A percentile compares a stretch with the other conserved stretches of the same genome.
Conservation (phyloP, 768 basidiomycete species). For the Lentinula lateritia region DNA sequence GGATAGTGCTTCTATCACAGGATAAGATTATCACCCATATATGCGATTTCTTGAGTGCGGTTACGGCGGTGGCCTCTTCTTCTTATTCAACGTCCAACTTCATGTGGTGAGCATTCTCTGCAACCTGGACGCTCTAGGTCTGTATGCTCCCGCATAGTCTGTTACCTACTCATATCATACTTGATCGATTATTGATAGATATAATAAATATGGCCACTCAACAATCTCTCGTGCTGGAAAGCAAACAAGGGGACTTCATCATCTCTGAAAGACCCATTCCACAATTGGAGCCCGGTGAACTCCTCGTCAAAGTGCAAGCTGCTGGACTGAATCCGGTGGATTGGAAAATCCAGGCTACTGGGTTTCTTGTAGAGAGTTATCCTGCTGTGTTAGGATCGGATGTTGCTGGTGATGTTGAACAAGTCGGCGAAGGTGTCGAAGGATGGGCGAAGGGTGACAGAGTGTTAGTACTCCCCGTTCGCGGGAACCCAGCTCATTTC, state of each 20-base stretch:
- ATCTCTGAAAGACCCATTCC: conserved; percentile 8
- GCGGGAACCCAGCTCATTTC: no score
- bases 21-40: no score
- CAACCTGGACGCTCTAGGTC: no score
- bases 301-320: conserved; percentile 24
- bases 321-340: conserved; percentile 26
- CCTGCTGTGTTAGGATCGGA: conserved; percentile 24
- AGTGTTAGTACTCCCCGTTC: conserved; percentile 14
- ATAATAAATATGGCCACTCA: neutral
- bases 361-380: conserved; percentile 16
- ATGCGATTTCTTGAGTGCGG: no score
- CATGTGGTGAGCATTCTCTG: no score
- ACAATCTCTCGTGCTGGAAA: neutral
- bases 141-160: no score
- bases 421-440: conserved; percentile 27
- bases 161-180: no score
- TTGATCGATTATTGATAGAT: no score
- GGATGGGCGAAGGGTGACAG: conserved; percentile 27
- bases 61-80: no score
- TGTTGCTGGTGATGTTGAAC: conserved; percentile 24
- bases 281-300: conserved; percentile 18
- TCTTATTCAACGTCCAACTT: no score
- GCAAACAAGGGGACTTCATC: neutral
- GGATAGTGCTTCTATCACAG: no score
- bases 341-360: conserved; percentile 23